These are phyloP conservation scores for Salix suchowensis DNA, from an alignment of 345 rosid species.

Conservation along the genomic window DNA sequence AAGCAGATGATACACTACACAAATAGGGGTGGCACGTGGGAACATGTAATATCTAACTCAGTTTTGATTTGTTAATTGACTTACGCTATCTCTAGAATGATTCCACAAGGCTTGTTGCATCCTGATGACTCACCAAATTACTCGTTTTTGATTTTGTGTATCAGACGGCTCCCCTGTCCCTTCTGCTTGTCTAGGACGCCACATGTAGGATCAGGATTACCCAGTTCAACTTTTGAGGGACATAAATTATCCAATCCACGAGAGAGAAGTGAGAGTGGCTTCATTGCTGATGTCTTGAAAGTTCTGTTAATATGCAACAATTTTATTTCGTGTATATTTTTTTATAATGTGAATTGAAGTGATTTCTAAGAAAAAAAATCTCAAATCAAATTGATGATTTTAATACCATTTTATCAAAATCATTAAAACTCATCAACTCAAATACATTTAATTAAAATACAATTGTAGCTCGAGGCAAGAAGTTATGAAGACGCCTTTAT, in stretches of 20 bases:
- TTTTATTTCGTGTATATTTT: no score
- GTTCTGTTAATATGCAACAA: no score
- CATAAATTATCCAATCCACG: background rate
- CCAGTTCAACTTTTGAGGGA: no score
- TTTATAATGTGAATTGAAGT: no score
- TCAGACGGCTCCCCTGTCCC: background rate
- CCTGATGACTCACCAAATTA: background rate
- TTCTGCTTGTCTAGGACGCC: background rate
- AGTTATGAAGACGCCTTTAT: no score
- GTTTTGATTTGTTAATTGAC: slow-evolving; percentile 14
- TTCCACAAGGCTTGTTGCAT: background rate
- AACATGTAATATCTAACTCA: background rate
- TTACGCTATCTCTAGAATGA: background rate
- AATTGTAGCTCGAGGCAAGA: no score
- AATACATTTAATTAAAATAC: no score
- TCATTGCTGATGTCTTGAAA: no score
- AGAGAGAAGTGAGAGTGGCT: background rate
- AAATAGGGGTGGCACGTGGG: slow-evolving; percentile 18
- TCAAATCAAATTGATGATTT: no score
- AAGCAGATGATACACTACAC: background rate
- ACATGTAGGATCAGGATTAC: background rate
- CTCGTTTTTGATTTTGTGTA: background rate
- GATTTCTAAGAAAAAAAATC: no score
- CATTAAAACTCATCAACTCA: no score
- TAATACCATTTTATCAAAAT: no score